Conservation (phyloP, 2,329 filamentous ascomycete species). For the Ophiocordyceps polyrhachis-furcata region DNA sequence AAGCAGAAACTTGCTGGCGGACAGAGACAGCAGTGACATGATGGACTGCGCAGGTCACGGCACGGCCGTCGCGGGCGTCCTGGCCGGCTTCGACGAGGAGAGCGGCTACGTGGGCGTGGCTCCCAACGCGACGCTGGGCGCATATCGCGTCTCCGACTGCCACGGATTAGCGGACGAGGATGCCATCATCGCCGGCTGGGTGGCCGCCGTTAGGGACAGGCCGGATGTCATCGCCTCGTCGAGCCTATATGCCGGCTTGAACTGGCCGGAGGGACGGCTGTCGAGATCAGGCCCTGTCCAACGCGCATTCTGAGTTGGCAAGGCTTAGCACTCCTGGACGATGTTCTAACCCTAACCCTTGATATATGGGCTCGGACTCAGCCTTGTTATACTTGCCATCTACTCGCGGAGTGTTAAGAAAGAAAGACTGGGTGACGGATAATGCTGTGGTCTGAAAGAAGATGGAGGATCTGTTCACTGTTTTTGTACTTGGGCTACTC, state of each 20-base stretch:
- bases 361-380: neutral
- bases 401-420: neutral
- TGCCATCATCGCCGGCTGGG: slow-evolving; percentile 2
- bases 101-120: slow-evolving; percentile 1
- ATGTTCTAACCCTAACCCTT: no score
- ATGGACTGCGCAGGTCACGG: slow-evolving; percentile 3
- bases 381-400: neutral
- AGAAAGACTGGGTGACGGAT: neutral
- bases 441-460: no score
- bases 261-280: neutral
- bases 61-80: slow-evolving; percentile 2
- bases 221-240: slow-evolving; percentile 2
- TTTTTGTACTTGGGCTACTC: no score
- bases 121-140: neutral
- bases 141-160: slow-evolving; percentile 1
- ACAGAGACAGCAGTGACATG: neutral
- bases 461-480: no score
- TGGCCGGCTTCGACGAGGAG: neutral
- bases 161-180: neutral
- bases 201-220: slow-evolving; percentile 1
- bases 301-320: no score
- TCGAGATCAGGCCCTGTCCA: no score
- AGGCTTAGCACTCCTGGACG: no score
- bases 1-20: neutral
- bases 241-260: neutral